These are phyloP conservation scores for Cladosporium phlei DNA, from an alignment of 2,329 filamentous ascomycete species.

Conservation along the genomic window DNA sequence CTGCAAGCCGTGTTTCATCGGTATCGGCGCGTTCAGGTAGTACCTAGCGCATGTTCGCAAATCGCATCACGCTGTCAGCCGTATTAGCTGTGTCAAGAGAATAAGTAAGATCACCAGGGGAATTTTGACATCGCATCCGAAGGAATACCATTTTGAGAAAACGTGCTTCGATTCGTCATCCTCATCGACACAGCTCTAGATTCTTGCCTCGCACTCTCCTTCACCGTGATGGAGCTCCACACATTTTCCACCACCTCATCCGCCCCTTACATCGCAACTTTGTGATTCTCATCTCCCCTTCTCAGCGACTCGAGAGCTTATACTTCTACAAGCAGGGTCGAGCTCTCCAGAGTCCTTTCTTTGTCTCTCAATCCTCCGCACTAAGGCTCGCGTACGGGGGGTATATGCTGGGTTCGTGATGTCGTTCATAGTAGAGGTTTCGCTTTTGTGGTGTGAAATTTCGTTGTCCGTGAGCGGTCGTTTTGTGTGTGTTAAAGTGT, in stretches of 20 bases:
- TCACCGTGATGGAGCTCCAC: constrained; percentile 9
- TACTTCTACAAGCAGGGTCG: constrained; percentile 13
- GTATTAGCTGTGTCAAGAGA: no score
- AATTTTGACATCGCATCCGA: no score
- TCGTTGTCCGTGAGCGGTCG: constrained; percentile 26
- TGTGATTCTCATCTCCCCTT: constrained; percentile 12
- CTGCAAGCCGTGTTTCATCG: no score
- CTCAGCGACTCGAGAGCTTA: constrained; percentile 11
- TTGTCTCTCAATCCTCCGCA: constrained; percentile 14
- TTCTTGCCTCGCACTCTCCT: constrained; percentile 12
- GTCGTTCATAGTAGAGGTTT: constrained; percentile 15
- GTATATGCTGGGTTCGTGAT: constrained; percentile 18
- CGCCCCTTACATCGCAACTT: constrained; percentile 10
- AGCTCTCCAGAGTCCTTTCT: constrained; percentile 10
- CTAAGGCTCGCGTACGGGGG: constrained; percentile 13
- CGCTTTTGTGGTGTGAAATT: constrained; percentile 22
- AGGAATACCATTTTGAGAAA: not conserved
- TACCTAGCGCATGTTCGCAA: no score
- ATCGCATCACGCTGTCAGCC: no score
- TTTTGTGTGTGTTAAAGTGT: constrained; percentile 15
- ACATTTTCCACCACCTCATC: constrained; percentile 8
- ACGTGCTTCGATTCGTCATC: constrained; percentile 12
- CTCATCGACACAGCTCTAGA: constrained; percentile 12
- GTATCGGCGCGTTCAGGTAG: no score
- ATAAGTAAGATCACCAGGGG: no score